Evolutionary conservation across 176 grass and related monocot species (phyloP).

Genomic region (Rhynchospora tenuis): DNA sequence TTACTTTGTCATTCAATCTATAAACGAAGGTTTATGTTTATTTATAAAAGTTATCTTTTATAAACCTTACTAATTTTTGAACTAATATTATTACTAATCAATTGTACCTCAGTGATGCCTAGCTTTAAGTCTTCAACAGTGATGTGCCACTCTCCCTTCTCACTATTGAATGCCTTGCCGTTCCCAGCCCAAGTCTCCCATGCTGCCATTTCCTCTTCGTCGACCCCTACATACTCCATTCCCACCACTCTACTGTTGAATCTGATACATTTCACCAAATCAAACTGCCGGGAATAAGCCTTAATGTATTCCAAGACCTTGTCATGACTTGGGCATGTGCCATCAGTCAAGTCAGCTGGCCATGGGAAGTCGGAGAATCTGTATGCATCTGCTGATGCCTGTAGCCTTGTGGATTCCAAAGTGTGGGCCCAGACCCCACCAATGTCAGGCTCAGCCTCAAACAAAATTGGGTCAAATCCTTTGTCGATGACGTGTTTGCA

Average conservation of each 20-base stretch:
- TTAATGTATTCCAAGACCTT: constrained; percentile 68
- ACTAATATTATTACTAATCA: background rate
- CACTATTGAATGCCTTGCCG: constrained; percentile 49
- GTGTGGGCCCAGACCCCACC: constrained; percentile 77
- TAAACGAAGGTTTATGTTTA: too few species aligned
- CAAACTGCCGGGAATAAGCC: constrained; percentile 50
- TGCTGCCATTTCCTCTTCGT: constrained; percentile 48
- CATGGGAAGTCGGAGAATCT: constrained; percentile 67
- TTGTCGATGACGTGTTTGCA: constrained; percentile 70
- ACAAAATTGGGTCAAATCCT: constrained; percentile 57
- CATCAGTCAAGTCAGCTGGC: constrained; percentile 40
- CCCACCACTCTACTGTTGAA: constrained; percentile 64
- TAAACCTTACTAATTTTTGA: background rate
- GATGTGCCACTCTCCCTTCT: constrained; percentile 47
- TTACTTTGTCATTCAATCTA: too few species aligned
- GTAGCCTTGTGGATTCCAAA: constrained; percentile 62
- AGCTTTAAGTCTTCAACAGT: constrained; percentile 46
- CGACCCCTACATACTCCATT: constrained; percentile 52
- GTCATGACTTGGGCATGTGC: constrained; percentile 39
- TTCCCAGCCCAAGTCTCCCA: constrained; percentile 74
- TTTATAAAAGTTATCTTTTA: too few species aligned
- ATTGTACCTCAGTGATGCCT: constrained; percentile 37
- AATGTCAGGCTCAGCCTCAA: constrained; percentile 46
- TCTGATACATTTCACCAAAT: constrained; percentile 52
- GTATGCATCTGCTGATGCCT: constrained; percentile 42